These are phyloP conservation scores for Fomitopsis pulvina DNA, from an alignment of 768 basidiomycete genomes.

Conservation along the genomic window DNA sequence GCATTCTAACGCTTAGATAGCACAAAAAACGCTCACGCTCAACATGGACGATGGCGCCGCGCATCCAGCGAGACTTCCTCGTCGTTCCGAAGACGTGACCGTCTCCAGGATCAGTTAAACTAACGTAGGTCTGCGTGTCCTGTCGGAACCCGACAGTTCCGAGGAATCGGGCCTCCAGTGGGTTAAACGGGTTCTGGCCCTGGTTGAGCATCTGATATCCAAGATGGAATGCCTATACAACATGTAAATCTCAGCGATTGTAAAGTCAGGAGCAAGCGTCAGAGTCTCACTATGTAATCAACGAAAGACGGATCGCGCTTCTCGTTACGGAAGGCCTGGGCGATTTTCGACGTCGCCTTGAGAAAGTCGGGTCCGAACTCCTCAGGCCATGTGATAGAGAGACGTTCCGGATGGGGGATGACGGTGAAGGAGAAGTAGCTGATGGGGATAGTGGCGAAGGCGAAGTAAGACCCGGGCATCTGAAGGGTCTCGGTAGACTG, in stretches of 20 bases:
- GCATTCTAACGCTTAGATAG: not conserved
- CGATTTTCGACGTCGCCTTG: not conserved
- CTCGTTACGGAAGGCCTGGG: not conserved
- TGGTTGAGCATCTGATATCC: not conserved
- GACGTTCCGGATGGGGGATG: not conserved
- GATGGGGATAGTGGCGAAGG: not conserved
- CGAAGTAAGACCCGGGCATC: not conserved
- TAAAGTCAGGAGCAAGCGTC: no score
- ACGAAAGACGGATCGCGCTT: not conserved
- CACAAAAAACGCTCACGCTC: not conserved
- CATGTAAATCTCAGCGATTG: no score
- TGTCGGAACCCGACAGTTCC: not conserved
- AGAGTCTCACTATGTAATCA: not conserved
- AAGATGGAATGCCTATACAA: not conserved
- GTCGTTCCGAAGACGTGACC: not conserved
- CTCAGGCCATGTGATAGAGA: not conserved
- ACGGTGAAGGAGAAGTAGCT: not conserved
- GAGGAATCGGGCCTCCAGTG: not conserved
- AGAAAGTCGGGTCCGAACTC: not conserved
- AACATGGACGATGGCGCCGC: not conserved
- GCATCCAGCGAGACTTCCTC: not conserved
- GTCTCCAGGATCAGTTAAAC: not conserved
- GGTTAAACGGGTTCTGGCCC: not conserved
- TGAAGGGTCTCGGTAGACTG: not conserved
- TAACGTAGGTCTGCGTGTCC: not conserved